Conservation (phyloP, 495 filamentous ascomycete species). For the Neurospora pannonica region DNA sequence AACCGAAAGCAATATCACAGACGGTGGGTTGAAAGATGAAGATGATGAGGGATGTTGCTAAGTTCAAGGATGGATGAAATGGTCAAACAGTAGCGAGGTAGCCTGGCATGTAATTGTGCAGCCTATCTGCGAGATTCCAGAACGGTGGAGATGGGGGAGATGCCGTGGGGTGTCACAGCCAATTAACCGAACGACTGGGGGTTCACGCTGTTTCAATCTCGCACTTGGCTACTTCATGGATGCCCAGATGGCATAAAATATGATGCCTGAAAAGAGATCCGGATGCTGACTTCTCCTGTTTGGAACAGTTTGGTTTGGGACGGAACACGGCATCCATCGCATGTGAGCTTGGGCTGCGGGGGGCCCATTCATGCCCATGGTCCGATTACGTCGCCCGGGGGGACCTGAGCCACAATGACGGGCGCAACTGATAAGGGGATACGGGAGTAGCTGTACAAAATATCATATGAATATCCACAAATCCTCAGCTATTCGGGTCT, state of each 20-base stretch:
- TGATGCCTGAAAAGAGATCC: neutral
- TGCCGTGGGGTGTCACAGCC: neutral
- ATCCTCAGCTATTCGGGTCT: too few species aligned
- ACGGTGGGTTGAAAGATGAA: neutral
- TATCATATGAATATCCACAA: too few species aligned
- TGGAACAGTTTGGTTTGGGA: neutral
- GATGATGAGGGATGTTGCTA: neutral
- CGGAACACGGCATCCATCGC: neutral
- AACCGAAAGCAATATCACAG: neutral
- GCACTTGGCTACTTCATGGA: neutral
- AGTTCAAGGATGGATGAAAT: neutral
- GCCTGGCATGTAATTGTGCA: neutral
- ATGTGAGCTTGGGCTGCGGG: conserved; percentile 4
- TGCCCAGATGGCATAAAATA: neutral
- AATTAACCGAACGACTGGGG: neutral
- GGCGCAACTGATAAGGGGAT: neutral
- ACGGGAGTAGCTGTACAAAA: neutral
- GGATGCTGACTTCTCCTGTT: neutral
- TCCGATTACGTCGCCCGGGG: conserved; percentile 8
- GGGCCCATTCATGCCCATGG: neutral
- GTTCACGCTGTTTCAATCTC: neutral
- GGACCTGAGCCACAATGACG: neutral
- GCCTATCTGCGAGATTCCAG: neutral
- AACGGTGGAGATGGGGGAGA: neutral
- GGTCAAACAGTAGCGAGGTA: neutral